These are phyloP conservation scores for Plectranthus barbatus DNA, from an alignment of 257 asterid species.

Conservation along the genomic window DNA sequence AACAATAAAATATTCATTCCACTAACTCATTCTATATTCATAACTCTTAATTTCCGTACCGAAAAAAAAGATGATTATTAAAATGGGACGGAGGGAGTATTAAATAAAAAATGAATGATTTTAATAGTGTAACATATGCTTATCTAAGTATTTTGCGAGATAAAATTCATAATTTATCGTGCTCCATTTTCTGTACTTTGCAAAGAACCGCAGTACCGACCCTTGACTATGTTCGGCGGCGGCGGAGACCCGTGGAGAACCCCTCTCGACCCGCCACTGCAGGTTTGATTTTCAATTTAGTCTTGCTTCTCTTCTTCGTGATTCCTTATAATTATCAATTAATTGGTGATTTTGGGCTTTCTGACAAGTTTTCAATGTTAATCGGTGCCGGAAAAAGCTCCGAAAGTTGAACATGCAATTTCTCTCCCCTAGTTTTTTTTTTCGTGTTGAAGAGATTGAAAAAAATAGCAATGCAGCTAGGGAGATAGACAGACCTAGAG, in stretches of 20 bases:
- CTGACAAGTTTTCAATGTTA: not conserved
- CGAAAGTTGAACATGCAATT: conserved; percentile 17
- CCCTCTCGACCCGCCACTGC: not conserved
- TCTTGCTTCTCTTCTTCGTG: not conserved
- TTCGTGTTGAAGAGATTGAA: not conserved
- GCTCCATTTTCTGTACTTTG: too few relatives aligned
- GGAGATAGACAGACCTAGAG: not conserved
- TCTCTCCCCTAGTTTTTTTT: not conserved
- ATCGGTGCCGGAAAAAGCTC: not conserved
- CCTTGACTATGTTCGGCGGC: conserved; percentile 17
- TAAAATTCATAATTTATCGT: too few relatives aligned
- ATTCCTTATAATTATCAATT: not conserved
- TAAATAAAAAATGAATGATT: too few relatives aligned
- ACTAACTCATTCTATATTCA: too few relatives aligned
- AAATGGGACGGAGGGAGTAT: too few relatives aligned
- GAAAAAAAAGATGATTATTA: too few relatives aligned
- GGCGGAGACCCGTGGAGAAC: conserved; percentile 12
- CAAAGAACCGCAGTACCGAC: not conserved
- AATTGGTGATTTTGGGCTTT: not conserved
- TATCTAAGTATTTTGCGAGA: too few relatives aligned
- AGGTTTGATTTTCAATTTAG: conserved; percentile 8
- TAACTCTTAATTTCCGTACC: too few relatives aligned
- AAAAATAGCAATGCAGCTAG: conserved; percentile 11
- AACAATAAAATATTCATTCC: too few relatives aligned
- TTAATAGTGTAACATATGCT: too few relatives aligned